A percentile compares a stretch with the other conserved stretches of the same genome.
Conservation (phyloP, 495 filamentous ascomycete genomes). For the Tuber borchii region DNA sequence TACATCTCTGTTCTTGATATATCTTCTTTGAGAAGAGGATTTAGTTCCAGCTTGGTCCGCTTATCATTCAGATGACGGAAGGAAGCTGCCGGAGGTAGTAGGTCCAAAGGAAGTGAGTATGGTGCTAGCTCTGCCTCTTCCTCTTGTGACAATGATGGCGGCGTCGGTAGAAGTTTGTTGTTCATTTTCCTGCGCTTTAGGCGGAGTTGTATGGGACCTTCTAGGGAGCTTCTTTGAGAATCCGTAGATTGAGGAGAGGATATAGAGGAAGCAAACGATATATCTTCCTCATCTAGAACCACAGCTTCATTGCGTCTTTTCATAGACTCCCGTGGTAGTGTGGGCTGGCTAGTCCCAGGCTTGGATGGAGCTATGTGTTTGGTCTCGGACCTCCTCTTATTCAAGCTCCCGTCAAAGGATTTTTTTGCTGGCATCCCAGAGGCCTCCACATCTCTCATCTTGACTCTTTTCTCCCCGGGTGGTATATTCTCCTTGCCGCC, state of each 20-base stretch:
- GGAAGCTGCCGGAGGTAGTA: conserved; percentile 11
- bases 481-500: conserved; percentile 33
- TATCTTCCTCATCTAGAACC: conserved; percentile 28
- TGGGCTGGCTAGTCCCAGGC: not conserved
- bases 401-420: not conserved
- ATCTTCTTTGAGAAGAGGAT: conserved; percentile 53
- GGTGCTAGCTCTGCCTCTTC: conserved; percentile 35
- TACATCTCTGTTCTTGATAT: conserved; percentile 55
- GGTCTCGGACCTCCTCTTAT: not conserved
- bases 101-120: conserved; percentile 22
- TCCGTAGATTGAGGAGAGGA: conserved; percentile 18
- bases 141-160: conserved; percentile 33
- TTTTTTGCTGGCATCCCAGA: not conserved
- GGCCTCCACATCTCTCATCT: not conserved
- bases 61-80: conserved; percentile 13
- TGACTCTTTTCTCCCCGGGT: conserved; percentile 16
- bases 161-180: conserved; percentile 30
- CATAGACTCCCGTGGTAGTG: conserved; percentile 20
- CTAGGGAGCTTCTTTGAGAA: conserved; percentile 22
- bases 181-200: conserved; percentile 36
- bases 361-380: not conserved
- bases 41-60: conserved; percentile 43
- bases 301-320: conserved; percentile 31
- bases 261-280: conserved; percentile 24
- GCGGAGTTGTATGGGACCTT: conserved; percentile 25